A percentile compares a stretch with the other conserved stretches of the same genome.
These are phyloP conservation scores for Malus sieversii DNA, from an alignment of 306 rosid species.

Conservation along the genomic window DNA sequence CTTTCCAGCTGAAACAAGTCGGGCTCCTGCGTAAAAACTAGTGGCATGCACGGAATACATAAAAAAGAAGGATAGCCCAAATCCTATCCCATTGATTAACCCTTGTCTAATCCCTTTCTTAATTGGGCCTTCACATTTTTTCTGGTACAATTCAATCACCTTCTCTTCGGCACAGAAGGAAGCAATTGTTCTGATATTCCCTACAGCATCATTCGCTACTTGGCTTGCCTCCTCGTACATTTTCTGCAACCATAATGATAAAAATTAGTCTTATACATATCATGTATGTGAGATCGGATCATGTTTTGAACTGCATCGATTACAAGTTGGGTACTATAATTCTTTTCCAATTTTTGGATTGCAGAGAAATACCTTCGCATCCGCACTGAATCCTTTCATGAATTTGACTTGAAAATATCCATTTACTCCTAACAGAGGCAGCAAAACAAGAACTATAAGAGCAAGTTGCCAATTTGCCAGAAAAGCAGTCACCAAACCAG, in stretches of 20 bases:
- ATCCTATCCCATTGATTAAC: conserved; percentile 43
- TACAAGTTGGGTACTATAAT: neutral
- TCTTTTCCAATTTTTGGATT: neutral
- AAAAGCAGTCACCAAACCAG: conserved; percentile 59
- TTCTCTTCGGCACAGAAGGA: conserved; percentile 84
- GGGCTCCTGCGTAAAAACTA: conserved; percentile 55
- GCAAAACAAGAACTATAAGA: conserved; percentile 45
- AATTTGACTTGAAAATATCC: conserved; percentile 46
- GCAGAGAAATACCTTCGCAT: conserved; percentile 52
- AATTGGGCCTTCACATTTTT: conserved; percentile 53
- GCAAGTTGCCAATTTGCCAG: conserved; percentile 64
- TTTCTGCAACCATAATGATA: conserved; percentile 27
- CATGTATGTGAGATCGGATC: neutral
- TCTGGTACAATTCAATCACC: conserved; percentile 45
- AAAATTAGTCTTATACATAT: neutral
- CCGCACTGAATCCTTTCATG: conserved; percentile 54
- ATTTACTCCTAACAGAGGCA: conserved; percentile 45
- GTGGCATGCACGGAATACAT: conserved; percentile 40
- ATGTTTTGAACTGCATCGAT: neutral
- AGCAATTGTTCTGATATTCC: conserved; percentile 73
- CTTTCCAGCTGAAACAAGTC: conserved; percentile 37
- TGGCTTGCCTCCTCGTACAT: conserved; percentile 84
- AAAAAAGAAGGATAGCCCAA: conserved; percentile 46
- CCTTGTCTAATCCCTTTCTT: conserved; percentile 44
- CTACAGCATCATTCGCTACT: conserved; percentile 64